Conservation (phyloP, 306 rosid genomes). For the Prunus salicina region DNA sequence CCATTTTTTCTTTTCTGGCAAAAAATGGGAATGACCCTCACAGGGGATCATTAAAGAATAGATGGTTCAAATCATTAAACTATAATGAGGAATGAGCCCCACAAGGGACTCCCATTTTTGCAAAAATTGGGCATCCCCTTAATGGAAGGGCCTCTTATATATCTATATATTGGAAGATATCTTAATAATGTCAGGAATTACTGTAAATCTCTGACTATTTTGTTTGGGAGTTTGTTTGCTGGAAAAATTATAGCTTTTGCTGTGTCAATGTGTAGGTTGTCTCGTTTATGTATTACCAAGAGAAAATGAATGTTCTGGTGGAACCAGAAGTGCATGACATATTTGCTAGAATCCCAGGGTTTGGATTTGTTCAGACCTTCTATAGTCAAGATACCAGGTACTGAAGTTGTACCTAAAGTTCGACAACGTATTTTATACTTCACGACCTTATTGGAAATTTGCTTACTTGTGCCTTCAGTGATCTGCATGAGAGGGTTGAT, state of each 20-base stretch:
- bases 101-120: neutral
- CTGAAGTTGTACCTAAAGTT: slow-evolving; percentile 27
- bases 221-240: neutral
- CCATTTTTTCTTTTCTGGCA: neutral
- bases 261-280: slow-evolving; percentile 59
- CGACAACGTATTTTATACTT: slow-evolving; percentile 1
- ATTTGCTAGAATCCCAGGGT: slow-evolving; percentile 92
- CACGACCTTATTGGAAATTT: slow-evolving; percentile 29
- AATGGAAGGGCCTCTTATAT: neutral
- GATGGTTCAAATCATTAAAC: neutral
- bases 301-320: slow-evolving; percentile 84
- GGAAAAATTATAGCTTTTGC: neutral
- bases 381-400: slow-evolving; percentile 92
- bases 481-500: slow-evolving; percentile 93
- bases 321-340: slow-evolving; percentile 96
- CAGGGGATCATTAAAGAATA: too few species aligned
- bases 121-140: neutral
- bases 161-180: neutral
- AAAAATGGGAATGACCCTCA: too few species aligned
- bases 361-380: slow-evolving; percentile 97
- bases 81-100: neutral
- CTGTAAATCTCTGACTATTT: neutral
- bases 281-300: slow-evolving; percentile 74
- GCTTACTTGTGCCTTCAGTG: slow-evolving; percentile 52
- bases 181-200: neutral